phyloP scores from a whole-genome alignment of 768 basidiomycete genomes.

The Leccinum barrowsii region DNA sequence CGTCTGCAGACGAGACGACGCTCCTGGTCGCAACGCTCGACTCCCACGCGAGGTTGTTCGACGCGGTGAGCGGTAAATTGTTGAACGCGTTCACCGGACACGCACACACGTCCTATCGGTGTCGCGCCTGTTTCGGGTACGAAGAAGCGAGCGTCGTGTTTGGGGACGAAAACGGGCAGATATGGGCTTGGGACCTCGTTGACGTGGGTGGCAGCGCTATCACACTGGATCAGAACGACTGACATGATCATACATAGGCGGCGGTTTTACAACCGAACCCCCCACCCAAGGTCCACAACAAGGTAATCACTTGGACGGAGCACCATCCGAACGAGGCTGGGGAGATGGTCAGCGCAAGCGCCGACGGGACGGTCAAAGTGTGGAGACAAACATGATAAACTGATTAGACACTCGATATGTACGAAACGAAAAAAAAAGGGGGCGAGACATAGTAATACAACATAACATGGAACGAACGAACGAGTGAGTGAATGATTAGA shows the following conservation, averaged over 20 bases:
- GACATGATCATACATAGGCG: conserved; percentile 45
- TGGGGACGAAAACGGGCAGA: conserved; percentile 85
- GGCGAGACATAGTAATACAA: conserved; percentile 21
- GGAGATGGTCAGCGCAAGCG: conserved; percentile 86
- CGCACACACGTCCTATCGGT: conserved; percentile 68
- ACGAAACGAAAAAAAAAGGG: background rate
- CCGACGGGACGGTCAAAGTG: conserved; percentile 88
- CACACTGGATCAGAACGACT: background rate
- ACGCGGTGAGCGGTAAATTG: conserved; percentile 74
- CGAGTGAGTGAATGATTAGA: conserved; percentile 13
- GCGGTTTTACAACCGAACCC: conserved; percentile 66
- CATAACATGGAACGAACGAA: conserved; percentile 10
- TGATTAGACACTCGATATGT: background rate
- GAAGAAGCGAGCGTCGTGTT: conserved; percentile 78
- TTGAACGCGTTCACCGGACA: conserved; percentile 86
- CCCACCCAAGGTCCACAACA: conserved; percentile 75
- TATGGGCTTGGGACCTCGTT: conserved; percentile 94
- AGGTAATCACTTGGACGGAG: conserved; percentile 89
- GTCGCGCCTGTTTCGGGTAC: conserved; percentile 77
- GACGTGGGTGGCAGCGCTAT: conserved; percentile 51
- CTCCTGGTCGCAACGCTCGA: conserved; percentile 83
- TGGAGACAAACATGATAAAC: conserved; percentile 55
- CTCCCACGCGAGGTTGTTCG: conserved; percentile 82
- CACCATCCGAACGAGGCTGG: conserved; percentile 78
- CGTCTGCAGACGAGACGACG: conserved; percentile 76